A percentile compares a stretch with the other conserved stretches of the same genome.
These are phyloP conservation scores for Lantana camara DNA, from an alignment of 257 asterid species.

Conservation along the genomic window DNA sequence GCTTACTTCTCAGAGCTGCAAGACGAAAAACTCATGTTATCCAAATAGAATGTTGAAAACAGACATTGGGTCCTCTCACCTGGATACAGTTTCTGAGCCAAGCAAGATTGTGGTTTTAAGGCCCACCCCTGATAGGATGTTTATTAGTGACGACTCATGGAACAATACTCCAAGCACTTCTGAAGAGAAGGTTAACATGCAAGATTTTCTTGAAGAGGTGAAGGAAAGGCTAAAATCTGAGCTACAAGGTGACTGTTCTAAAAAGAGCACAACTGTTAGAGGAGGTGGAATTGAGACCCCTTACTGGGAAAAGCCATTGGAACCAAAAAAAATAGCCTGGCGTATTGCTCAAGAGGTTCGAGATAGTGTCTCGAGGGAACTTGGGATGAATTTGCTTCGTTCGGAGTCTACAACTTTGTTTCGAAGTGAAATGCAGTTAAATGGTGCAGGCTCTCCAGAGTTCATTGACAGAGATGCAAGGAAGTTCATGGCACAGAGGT, in stretches of 20 bases:
- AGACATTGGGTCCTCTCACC: constrained; percentile 45
- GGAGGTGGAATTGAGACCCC: constrained; percentile 97
- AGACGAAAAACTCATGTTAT: constrained; percentile 28
- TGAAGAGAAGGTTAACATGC: constrained; percentile 66
- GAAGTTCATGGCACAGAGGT: constrained; percentile 72
- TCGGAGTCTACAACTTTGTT: constrained; percentile 87
- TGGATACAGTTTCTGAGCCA: no score
- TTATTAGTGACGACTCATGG: constrained; percentile 60
- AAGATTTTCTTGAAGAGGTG: constrained; percentile 90
- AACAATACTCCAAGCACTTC: constrained; percentile 77
- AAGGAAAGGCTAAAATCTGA: constrained; percentile 85
- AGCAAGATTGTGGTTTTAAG: constrained; percentile 79
- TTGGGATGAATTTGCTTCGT: constrained; percentile 61
- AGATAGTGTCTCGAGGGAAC: constrained; percentile 70
- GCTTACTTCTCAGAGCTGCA: constrained; percentile 35
- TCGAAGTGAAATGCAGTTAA: constrained; percentile 62
- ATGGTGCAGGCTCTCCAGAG: constrained; percentile 66
- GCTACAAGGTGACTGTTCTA: constrained; percentile 68
- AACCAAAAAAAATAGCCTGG: constrained; percentile 79
- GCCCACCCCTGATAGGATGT: constrained; percentile 73
- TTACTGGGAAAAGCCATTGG: constrained; percentile 71
- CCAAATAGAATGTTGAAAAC: constrained; percentile 35
- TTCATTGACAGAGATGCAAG: constrained; percentile 68
- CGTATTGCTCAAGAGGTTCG: constrained; percentile 75
- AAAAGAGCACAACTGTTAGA: constrained; percentile 60